Percentiles rank a stretch among this genome's conserved stretches.
Evolutionary conservation across 2,329 filamentous ascomycete species (phyloP).

Genomic region (Colletotrichum liaoningense): DNA sequence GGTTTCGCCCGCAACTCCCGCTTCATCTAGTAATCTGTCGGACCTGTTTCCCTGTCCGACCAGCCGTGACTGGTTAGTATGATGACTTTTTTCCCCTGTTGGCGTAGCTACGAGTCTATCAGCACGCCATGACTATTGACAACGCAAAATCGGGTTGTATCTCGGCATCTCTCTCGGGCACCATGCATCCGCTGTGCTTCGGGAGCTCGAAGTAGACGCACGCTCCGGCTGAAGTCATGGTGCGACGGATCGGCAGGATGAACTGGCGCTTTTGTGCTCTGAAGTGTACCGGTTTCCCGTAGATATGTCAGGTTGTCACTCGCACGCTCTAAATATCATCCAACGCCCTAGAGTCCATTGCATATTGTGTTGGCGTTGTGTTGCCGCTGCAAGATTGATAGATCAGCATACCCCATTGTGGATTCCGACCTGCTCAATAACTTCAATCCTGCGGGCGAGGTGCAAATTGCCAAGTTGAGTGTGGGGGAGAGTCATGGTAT

Average conservation of each 20-base stretch:
- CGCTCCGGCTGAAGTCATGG: background rate
- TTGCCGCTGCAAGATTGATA: constrained; percentile 11
- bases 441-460: constrained; percentile 27
- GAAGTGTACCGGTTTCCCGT: background rate
- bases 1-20: background rate
- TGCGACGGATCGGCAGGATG: constrained; percentile 1
- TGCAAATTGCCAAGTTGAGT: constrained; percentile 12
- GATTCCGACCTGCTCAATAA: constrained; percentile 38
- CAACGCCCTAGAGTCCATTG: background rate
- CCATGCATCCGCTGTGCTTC: background rate
- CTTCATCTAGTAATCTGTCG: background rate
- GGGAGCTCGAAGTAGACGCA: background rate
- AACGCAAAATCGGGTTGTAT: background rate
- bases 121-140: background rate
- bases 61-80: background rate
- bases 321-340: background rate
- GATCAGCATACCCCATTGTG: constrained; percentile 23
- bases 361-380: background rate
- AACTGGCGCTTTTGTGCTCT: background rate
- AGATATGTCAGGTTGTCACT: background rate
- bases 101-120: background rate
- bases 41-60: background rate
- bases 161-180: background rate
- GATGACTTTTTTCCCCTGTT: background rate
- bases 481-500: constrained; percentile 34